Base-by-base conservation (phyloP, 345 rosid species). In the Zanthoxylum bungeanum region DNA sequence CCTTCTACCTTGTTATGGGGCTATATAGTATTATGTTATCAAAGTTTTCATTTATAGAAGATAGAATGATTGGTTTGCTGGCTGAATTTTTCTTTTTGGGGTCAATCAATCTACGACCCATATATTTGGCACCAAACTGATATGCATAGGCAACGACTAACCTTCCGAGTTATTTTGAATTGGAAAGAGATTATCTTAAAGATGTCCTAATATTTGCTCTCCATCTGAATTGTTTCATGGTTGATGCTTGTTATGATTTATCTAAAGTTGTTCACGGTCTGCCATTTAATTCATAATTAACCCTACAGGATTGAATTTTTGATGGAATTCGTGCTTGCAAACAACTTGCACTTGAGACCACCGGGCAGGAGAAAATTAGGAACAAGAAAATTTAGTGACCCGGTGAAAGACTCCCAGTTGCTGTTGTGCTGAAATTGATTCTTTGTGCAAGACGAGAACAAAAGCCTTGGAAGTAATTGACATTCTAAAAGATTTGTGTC, bases 241-340 rank as follows among this genome's bases (percentile, higher is more conserved):
- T 46, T 22, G 30, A 17, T 46, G 55, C 55, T 31, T 19, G 7
- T 53, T 14, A 37, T 28, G 21, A 16, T 17, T 53, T 49, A 37
- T 37, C 37, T 22, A 36, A 25, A 68, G n/a, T 47, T 12, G 9
- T 57, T 53, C 33, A 36, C 50, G 0, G 0, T 28, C 30, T 36
- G 51, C 17, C 62, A 24, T 56, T 39, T 69, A 39, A 68, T 17
- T 27, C 21, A 31, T 40, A 30, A 34, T 5, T 25, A 9, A 66
- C 40, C 17, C 30, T n/a, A n/a, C 53, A 42, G 42, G 73, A 57
- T 21, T n/a, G 42, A 57, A 30, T 47, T 57, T 40, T 56, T 69
- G 9, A 69, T 16, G 52, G 72, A 69, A 31, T 42, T 55, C 55
- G 11, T 37, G 34, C 9, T 57, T 5, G 64, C 42, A 69, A 42